Conservation (phyloP, 441 rosid species). For the Croton setiger region DNA sequence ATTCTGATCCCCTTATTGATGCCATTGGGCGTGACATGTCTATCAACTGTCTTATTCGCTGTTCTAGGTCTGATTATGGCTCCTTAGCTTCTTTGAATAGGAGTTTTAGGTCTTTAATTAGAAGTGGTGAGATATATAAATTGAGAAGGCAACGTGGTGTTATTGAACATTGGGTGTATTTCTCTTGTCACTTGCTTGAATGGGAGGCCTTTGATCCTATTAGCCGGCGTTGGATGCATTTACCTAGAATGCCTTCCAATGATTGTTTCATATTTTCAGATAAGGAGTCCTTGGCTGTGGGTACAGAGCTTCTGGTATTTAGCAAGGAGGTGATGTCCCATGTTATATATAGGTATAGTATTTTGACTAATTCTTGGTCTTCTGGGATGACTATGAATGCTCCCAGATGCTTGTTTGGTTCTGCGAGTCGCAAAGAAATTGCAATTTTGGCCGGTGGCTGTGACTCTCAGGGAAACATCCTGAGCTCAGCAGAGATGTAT, state of each 20-base stretch:
- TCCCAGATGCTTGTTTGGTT: constrained; percentile 91
- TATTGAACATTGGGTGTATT: constrained; percentile 93
- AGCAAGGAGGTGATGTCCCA: constrained; percentile 65
- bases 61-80: constrained; percentile 83
- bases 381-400: constrained; percentile 71
- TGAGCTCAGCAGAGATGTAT: constrained; percentile 80
- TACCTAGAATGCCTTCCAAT: constrained; percentile 74
- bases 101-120: constrained; percentile 62
- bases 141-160: constrained; percentile 52
- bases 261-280: constrained; percentile 75
- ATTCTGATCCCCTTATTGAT: constrained; percentile 63
- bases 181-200: constrained; percentile 76
- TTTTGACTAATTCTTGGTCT: constrained; percentile 82
- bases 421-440: constrained; percentile 87
- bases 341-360: constrained; percentile 82
- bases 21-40: constrained; percentile 75
- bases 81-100: constrained; percentile 66
- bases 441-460: constrained; percentile 97
- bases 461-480: constrained; percentile 54
- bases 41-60: constrained; percentile 61
- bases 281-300: constrained; percentile 94
- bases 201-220: constrained; percentile 95
- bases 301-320: constrained; percentile 89
- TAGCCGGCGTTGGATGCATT: constrained; percentile 68
- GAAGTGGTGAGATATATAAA: constrained; percentile 68